Evolutionary conservation across 2,329 filamentous ascomycete genomes (phyloP).

Genomic region (Epichloe baconii): DNA sequence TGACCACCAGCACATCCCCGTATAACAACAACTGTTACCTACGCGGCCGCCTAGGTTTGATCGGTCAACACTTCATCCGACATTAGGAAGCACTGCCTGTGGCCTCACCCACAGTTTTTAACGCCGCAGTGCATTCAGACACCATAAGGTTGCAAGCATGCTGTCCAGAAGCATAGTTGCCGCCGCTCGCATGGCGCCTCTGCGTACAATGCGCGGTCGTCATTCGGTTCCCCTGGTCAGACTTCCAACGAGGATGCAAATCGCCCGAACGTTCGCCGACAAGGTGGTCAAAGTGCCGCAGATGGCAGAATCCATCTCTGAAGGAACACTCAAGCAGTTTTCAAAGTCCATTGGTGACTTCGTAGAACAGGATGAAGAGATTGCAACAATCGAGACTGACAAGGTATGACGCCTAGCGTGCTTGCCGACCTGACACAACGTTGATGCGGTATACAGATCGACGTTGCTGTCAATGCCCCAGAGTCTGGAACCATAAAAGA

Average conservation of each 20-base stretch:
- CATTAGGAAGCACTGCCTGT: too few species aligned
- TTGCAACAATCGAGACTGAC: slow-evolving; percentile 97
- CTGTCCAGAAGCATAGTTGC: slow-evolving; percentile 30
- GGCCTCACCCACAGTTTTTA: too few species aligned
- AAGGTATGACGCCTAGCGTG: slow-evolving; percentile 48
- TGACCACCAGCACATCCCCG: neutral
- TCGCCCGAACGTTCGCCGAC: slow-evolving; percentile 58
- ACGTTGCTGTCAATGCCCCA: slow-evolving; percentile 90
- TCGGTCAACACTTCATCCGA: too few species aligned
- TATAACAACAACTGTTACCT: too few species aligned
- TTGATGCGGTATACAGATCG: slow-evolving; percentile 48
- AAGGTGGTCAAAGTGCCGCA: slow-evolving; percentile 84
- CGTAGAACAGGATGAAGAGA: slow-evolving; percentile 92
- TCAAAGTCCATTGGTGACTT: slow-evolving; percentile 85
- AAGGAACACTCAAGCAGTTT: slow-evolving; percentile 94
- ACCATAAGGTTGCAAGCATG: slow-evolving; percentile 18
- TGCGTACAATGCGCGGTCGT: slow-evolving; percentile 22
- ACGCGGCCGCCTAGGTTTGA: too few species aligned
- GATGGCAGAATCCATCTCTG: slow-evolving; percentile 98
- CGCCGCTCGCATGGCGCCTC: slow-evolving; percentile 29
- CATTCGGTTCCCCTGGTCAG: slow-evolving; percentile 18
- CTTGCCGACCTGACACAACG: neutral
- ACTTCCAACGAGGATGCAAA: slow-evolving; percentile 40
- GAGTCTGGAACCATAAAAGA: slow-evolving; percentile 86
- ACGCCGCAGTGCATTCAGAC: too few species aligned